Evolutionary conservation across 495 filamentous ascomycete genomes (phyloP).

Genomic region (Penicillium manginii): DNA sequence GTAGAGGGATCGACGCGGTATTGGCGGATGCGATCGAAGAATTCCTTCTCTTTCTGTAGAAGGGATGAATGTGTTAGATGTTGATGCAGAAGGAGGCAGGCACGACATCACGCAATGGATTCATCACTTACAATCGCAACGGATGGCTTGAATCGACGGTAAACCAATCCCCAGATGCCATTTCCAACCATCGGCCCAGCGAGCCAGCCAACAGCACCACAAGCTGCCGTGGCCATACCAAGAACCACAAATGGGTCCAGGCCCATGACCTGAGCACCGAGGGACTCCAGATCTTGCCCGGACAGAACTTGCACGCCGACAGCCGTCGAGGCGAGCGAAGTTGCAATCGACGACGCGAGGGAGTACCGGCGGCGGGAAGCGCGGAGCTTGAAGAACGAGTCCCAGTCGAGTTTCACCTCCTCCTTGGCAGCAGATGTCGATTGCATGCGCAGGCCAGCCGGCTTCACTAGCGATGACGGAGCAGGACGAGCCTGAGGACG

Average conservation of each 20-base stretch:
- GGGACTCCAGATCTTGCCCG: conserved; percentile 65
- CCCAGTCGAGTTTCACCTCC: conserved; percentile 73
- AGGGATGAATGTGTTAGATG: neutral
- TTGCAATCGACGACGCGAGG: conserved; percentile 72
- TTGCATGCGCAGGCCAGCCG: conserved; percentile 42
- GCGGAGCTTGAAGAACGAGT: conserved; percentile 90
- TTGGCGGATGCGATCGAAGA: conserved; percentile 85
- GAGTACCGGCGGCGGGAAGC: conserved; percentile 81
- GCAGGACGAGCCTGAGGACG: conserved; percentile 25
- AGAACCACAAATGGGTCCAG: conserved; percentile 87
- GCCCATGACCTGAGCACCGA: conserved; percentile 69
- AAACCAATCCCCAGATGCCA: conserved; percentile 69
- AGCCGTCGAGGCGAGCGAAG: conserved; percentile 58
- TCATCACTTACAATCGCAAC: conserved; percentile 63
- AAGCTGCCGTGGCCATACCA: conserved; percentile 72
- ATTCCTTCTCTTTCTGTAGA: conserved; percentile 83
- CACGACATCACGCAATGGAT: too few relatives aligned
- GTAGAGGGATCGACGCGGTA: conserved; percentile 85
- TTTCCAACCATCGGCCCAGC: conserved; percentile 79
- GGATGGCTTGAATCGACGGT: conserved; percentile 64
- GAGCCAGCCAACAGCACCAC: conserved; percentile 81
- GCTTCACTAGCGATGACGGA: conserved; percentile 32
- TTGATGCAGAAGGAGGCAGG: neutral
- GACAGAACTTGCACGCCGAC: conserved; percentile 66
- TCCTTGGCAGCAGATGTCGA: conserved; percentile 35